phyloP scores from a whole-genome alignment of 371 early-diverging fungal genomes.

The Mucor circinelloides region DNA sequence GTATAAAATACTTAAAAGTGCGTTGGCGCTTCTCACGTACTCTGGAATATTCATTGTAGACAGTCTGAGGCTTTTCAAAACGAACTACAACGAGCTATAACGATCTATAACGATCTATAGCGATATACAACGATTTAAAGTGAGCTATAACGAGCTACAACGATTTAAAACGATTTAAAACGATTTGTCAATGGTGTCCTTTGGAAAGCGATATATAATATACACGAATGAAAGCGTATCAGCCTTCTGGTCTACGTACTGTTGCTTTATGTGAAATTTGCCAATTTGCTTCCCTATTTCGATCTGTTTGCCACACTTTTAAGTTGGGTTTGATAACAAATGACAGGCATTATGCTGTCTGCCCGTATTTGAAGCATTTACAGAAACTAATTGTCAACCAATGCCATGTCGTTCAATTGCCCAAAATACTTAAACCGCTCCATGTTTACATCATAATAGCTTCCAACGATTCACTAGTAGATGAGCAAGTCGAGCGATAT shows the following conservation, averaged over 20 bases:
- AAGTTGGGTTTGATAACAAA: background rate
- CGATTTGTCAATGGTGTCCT: background rate
- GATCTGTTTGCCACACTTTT: background rate
- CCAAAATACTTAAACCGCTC: background rate
- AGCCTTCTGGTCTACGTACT: background rate
- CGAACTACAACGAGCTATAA: background rate
- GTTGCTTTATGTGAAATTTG: background rate
- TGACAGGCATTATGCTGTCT: background rate
- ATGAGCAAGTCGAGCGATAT: background rate
- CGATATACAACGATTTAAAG: background rate
- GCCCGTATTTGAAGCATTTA: background rate
- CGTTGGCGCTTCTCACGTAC: constrained; percentile 3
- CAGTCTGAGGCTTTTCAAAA: constrained; percentile 3
- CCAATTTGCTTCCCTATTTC: background rate
- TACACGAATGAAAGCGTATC: background rate
- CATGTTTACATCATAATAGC: background rate
- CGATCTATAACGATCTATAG: background rate
- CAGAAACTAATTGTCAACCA: background rate
- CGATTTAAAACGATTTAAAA: background rate
- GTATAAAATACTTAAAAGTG: constrained; percentile 1
- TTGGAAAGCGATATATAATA: background rate
- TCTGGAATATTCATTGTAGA: constrained; percentile 1
- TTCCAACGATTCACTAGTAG: background rate
- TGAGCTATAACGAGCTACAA: background rate
- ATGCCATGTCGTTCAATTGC: background rate